These are phyloP conservation scores for Venturia pyrina DNA, from an alignment of 2,329 filamentous ascomycete species.

Conservation along the genomic window DNA sequence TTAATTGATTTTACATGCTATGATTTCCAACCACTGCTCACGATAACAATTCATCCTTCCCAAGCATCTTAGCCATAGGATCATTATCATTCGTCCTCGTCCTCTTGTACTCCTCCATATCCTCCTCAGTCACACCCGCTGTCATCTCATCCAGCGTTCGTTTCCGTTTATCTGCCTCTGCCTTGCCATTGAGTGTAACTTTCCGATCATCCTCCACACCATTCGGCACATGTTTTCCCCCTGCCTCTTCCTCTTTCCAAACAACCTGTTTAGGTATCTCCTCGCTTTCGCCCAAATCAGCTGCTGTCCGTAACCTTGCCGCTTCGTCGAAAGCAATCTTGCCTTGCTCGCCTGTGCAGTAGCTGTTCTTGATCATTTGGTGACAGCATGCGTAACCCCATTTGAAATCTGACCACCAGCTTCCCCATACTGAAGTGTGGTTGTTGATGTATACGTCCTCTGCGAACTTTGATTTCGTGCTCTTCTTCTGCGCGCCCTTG, in stretches of 20 bases:
- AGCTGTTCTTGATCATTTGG: conserved; percentile 89
- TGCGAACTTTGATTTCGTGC: conserved; percentile 79
- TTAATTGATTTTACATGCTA: not conserved
- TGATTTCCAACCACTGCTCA: not conserved
- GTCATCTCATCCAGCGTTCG: conserved; percentile 70
- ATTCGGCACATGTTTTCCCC: conserved; percentile 25
- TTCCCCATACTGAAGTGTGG: conserved; percentile 87
- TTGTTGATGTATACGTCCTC: conserved; percentile 87
- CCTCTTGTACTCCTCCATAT: conserved; percentile 75
- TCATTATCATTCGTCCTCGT: conserved; percentile 67
- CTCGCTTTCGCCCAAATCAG: conserved; percentile 28
- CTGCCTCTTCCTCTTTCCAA: conserved; percentile 34
- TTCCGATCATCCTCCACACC: conserved; percentile 32
- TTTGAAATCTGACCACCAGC: conserved; percentile 91
- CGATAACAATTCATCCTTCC: conserved; percentile 55
- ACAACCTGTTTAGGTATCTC: conserved; percentile 28
- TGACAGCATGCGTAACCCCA: conserved; percentile 98
- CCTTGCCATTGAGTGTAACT: conserved; percentile 18
- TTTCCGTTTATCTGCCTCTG: conserved; percentile 47
- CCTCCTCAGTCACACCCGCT: conserved; percentile 66
- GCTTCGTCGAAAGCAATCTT: conserved; percentile 71
- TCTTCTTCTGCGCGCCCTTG: conserved; percentile 72
- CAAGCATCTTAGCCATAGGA: conserved; percentile 76
- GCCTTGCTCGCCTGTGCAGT: conserved; percentile 88
- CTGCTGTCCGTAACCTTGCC: conserved; percentile 46